Base-by-base conservation (phyloP, 2,329 filamentous ascomycete species). In the Phialophora expanda region DNA sequence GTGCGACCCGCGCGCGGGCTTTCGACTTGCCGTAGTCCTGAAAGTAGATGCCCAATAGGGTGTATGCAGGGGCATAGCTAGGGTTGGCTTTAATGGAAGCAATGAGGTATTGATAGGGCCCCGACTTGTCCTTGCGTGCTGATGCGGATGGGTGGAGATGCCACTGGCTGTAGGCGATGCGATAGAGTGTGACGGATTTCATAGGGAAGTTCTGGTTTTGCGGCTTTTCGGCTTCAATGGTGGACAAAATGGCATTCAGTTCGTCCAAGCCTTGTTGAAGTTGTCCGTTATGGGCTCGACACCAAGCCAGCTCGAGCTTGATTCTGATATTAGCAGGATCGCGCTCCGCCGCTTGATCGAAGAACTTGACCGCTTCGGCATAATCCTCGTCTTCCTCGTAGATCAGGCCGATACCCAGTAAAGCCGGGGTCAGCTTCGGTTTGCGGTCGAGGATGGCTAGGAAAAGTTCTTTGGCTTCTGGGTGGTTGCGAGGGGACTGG, bases 351-450 rank as follows among this genome's bases (percentile, higher is more conserved):
- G 95, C 95, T 69, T 91, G 86, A 46, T 85, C 85, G 12, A 99
- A 80, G 73, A 96, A 97, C 30, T 90, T 86, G 46, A 93, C 87
- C 0, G 96, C 95, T 73, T 92, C 85, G 55, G 86, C 83, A 73
- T 91, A 97, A 69, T 98, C 90, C 73, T 97, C 90, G 70, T 97
- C 93, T 73, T 98, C 95, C 77, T 97, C 93, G 55, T 93, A 89
- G 48, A 99, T 94, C 26, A 98, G 79, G 1, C 95, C 96, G 38
- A 97, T 87, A 0, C 95, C 95, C 54, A 98, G 91, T 67, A 99
- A 82, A 2, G 93, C 93, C 32, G 88, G 81, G 0, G 93, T 96
- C 0, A 90, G 93, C 2, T 86, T 87, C 1, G 88, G 85, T 64
- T 96, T 92, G 28, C 90, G 86, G 56, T 86, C 82, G 0, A 99